Base-by-base conservation (phyloP, 176 grass and related monocot genomes). In the Zoysia pacifica region DNA sequence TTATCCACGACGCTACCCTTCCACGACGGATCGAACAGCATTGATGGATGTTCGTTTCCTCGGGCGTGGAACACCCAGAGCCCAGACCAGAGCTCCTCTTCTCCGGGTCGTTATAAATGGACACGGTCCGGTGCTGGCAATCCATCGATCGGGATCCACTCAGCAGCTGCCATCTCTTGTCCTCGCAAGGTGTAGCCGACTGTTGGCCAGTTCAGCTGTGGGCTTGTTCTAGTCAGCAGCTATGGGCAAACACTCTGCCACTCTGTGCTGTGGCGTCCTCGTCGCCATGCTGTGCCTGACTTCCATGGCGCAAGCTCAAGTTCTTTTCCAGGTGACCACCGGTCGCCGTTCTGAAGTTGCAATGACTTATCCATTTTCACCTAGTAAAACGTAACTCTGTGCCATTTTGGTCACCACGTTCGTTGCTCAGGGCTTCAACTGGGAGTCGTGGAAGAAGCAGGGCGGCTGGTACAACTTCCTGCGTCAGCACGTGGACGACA, bases 271-370 rank as follows among this genome's bases (percentile, higher is more conserved):
- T 10, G 51, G 52, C 0, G n/a, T 45, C 46, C 41, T 81, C 14
- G 43, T 62, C 20, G 14, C 15, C 3, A 43, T 14, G 28, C 10
- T 73, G 4, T 64, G 54, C 35, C 18, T 49, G 10, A 55, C 13
- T 2, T 73, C 69, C 67, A n/a, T 49, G 44, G 68, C 79, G 72
- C 52, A 7, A 41, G 69, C 68, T 2, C 79, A 82, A 35, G 10
- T 82, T 10, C 79, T 82, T 3, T 82, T 82, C 56, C 69, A 82
- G 69, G 79, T 72, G 49, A 12, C 28, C 1, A 7, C 0, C 42
- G 0, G 42, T 13, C 40, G 7, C 7, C 8, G 9, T 18, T 16
- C 16, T 69, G 62, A 9, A 69, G 42, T 37, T n/a, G 59, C 9
- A 11, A 62, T 7, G 1, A 6, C 5, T 14, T 16, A 56, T 56